Conservation (phyloP, 1,284 basidiomycete species). For the Ustanciosporium gigantosporum region DNA sequence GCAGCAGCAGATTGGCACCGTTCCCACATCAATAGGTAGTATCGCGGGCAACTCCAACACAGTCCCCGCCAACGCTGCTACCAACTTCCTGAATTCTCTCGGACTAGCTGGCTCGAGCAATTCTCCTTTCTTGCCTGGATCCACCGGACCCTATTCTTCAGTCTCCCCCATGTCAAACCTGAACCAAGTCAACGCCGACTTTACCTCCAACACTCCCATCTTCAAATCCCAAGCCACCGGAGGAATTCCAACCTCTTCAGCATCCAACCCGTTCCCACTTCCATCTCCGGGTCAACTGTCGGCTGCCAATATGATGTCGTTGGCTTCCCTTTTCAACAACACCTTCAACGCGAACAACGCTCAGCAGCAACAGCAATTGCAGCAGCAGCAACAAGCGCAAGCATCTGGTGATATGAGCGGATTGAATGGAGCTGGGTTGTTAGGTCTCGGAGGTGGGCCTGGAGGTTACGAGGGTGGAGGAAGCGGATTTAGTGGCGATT, state of each 20-base stretch:
- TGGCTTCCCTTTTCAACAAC: conserved; percentile 21
- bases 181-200: conserved; percentile 8
- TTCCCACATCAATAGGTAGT: no score
- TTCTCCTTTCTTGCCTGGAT: conserved; percentile 6
- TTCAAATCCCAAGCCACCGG: conserved; percentile 29
- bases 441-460: conserved; percentile 51
- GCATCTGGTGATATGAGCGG: conserved; percentile 9
- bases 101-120: neutral
- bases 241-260: no score
- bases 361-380: neutral
- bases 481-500: conserved; percentile 46
- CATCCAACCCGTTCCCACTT: no score
- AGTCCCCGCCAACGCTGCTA: no score
- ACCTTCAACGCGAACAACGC: conserved; percentile 2
- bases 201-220: conserved; percentile 3
- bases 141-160: conserved; percentile 26
- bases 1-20: neutral
- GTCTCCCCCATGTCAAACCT: conserved; percentile 17
- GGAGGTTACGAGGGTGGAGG: conserved; percentile 33
- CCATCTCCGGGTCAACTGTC: no score
- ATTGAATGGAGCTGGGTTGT: conserved; percentile 53
- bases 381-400: neutral
- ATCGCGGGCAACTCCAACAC: no score
- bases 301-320: conserved; percentile 17
- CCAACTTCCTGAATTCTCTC: no score